Evolutionary conservation across 1,284 basidiomycete genomes (phyloP).

Genomic region (Bondarzewia mesenterica): DNA sequence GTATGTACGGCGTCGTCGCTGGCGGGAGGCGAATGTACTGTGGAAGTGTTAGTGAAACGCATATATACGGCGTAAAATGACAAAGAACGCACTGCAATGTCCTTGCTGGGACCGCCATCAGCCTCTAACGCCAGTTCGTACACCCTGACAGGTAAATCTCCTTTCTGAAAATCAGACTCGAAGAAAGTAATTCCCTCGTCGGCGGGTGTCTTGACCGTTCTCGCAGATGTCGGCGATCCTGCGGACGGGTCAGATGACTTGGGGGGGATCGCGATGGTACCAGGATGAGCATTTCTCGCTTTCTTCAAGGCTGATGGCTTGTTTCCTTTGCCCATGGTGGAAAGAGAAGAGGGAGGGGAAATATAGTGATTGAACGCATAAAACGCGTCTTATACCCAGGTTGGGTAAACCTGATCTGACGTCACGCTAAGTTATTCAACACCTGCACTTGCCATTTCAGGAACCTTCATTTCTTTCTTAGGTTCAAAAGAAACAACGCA

Average conservation of each 20-base stretch:
- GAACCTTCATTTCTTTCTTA: background rate
- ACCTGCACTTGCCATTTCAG: background rate
- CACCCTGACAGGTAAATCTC: slow-evolving; percentile 66
- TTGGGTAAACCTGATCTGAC: background rate
- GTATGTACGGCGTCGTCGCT: slow-evolving; percentile 80
- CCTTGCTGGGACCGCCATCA: slow-evolving; percentile 84
- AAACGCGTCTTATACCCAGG: background rate
- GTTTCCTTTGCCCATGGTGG: slow-evolving; percentile 1
- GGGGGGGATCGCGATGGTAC: slow-evolving; percentile 6
- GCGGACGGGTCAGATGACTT: slow-evolving; percentile 6
- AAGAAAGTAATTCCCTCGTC: slow-evolving; percentile 90
- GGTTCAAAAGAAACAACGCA: too few species aligned
- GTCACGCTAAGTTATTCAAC: too few species aligned
- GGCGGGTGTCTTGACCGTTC: slow-evolving; percentile 79
- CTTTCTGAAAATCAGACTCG: slow-evolving; percentile 42
- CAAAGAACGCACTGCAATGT: slow-evolving; percentile 60
- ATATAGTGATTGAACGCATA: background rate
- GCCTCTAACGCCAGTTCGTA: slow-evolving; percentile 81
- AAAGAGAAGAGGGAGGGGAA: too few species aligned
- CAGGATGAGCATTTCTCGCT: slow-evolving; percentile 6
- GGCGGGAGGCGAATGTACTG: slow-evolving; percentile 94
- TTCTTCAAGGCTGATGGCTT: slow-evolving; percentile 6
- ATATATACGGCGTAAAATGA: slow-evolving; percentile 10
- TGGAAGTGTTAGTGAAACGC: slow-evolving; percentile 2
- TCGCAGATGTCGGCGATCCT: slow-evolving; percentile 18